A percentile compares a stretch with the other conserved stretches of the same genome.
phyloP scores from a whole-genome alignment of 768 basidiomycete genomes.

The Galerina marginata region DNA sequence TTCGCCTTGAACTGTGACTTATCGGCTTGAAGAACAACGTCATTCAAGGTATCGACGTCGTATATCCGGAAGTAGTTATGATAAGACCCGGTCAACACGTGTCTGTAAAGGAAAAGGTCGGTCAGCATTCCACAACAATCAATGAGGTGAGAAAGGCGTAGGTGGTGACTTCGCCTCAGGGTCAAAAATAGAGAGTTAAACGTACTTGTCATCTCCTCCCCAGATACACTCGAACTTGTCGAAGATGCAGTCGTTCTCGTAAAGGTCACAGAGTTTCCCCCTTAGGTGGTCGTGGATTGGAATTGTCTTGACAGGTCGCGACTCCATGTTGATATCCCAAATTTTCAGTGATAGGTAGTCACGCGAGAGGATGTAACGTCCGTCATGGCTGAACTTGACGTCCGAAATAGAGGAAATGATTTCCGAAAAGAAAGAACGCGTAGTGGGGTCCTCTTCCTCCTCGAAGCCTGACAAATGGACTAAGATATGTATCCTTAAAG shows the following conservation, averaged over 20 bases:
- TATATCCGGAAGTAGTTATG: slow-evolving; percentile 99
- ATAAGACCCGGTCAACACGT: slow-evolving; percentile 98
- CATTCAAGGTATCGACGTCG: slow-evolving; percentile 85
- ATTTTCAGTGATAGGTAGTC: slow-evolving; percentile 99
- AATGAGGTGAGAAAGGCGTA: slow-evolving; percentile 18
- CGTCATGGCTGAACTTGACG: slow-evolving; percentile 98
- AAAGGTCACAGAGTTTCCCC: slow-evolving; percentile 96
- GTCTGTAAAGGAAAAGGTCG: slow-evolving; percentile 50
- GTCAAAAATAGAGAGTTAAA: slow-evolving; percentile 33
- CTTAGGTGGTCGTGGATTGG: slow-evolving; percentile 98
- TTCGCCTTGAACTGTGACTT: slow-evolving; percentile 99
- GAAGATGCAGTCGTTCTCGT: slow-evolving; percentile 99
- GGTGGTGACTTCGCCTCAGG: slow-evolving; percentile 5
- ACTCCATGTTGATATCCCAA: slow-evolving; percentile 99
- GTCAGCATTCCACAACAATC: slow-evolving; percentile 25
- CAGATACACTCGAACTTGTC: slow-evolving; percentile 99
- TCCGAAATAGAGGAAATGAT: slow-evolving; percentile 99
- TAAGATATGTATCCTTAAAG: slow-evolving; percentile 10
- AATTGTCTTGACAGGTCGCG: slow-evolving; percentile 94
- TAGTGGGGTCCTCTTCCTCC: slow-evolving; percentile 97
- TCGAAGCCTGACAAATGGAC: slow-evolving; percentile 77
- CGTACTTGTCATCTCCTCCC: slow-evolving; percentile 95
- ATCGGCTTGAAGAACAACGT: slow-evolving; percentile 96
- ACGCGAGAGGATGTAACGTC: slow-evolving; percentile 93
- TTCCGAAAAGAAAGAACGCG: slow-evolving; percentile 98